A percentile compares a stretch with the other conserved stretches of the same genome.
phyloP scores from a whole-genome alignment of 495 filamentous ascomycete genomes.

The Glarea lozoyensis region DNA sequence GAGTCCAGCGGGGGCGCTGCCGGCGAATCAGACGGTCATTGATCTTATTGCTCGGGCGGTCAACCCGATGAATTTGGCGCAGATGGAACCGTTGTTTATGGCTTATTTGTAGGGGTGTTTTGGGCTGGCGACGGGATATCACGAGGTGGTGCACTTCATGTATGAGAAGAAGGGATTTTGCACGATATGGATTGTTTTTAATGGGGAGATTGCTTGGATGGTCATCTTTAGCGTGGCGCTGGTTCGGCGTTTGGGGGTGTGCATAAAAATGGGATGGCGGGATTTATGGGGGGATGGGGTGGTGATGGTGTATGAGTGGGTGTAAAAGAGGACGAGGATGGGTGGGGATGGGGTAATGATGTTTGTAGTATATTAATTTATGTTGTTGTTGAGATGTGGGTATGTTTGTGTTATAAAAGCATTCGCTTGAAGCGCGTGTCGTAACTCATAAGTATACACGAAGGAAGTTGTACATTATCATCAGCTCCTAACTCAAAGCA shows the following conservation, averaged over 20 bases:
- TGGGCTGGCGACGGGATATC: neutral
- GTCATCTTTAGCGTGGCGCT: constrained; percentile 1
- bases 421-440: too few relatives aligned
- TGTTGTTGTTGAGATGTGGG: too few relatives aligned
- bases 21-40: constrained; percentile 93
- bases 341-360: too few relatives aligned
- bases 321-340: neutral
- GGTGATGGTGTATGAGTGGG: neutral
- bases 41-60: constrained; percentile 80
- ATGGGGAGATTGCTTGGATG: neutral
- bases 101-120: constrained; percentile 66
- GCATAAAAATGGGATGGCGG: too few relatives aligned
- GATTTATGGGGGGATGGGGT: too few relatives aligned
- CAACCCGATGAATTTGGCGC: constrained; percentile 74
- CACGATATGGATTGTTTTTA: neutral
- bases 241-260: neutral
- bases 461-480: too few relatives aligned
- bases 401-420: too few relatives aligned
- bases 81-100: constrained; percentile 95
- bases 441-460: too few relatives aligned
- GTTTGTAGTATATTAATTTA: too few relatives aligned
- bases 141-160: neutral
- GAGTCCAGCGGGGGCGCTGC: constrained; percentile 55
- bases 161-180: too few relatives aligned
- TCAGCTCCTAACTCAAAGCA: too few relatives aligned